Evolutionary conservation across 2,329 filamentous ascomycete species (phyloP), one percentile per base, ranked within the genome.

Genomic region (Fusarium albosuccineum): DNA sequence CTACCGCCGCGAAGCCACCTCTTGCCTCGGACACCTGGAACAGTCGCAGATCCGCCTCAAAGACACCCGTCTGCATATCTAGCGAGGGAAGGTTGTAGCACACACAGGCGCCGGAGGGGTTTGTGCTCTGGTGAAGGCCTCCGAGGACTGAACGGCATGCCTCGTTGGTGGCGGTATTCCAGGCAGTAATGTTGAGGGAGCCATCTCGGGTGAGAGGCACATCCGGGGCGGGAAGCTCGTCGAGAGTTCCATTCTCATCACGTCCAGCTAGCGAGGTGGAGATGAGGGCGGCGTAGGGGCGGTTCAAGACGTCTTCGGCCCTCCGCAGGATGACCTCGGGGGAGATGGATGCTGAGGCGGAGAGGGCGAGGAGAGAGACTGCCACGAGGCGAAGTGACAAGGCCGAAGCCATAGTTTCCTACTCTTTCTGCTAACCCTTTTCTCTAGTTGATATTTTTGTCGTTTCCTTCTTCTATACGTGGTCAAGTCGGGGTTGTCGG

Each of bases 51-150:
- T 96, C 92, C 30, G 92, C 92, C 77, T 92, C 87, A 75, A 96
- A 96, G 14, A 88, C 81, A 30, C 92, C 92, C 1, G 86, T 89
- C 5, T 78, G 78, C 70, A 86, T 87, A 79, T 95, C 86, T 59
- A 93, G 84, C 39, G 87, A 87, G 0, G 90, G 89, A 26, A 97
- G 79, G 76, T 96, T 97, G 81, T 95, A 96, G 85, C 93, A 97
- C 48, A 92, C 87, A 60, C 90, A 91, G 48, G 93, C 87, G 51
- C 93, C 93, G 9, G 91, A 91, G 6, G 91, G 91, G 69, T 94
- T 95, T 26, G 86, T 85, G 41, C 89, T 86, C 62, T 84, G 81
- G 13, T 82, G 81, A 49, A 93, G 82, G 27, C 79, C 75, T 3
- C 78, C 76, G 16, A 96, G 82, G 9, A 86, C 83, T 22, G 79